Evolutionary conservation across 805 yeast genomes (phyloP).

Genomic region (Starmerella bombi): DNA sequence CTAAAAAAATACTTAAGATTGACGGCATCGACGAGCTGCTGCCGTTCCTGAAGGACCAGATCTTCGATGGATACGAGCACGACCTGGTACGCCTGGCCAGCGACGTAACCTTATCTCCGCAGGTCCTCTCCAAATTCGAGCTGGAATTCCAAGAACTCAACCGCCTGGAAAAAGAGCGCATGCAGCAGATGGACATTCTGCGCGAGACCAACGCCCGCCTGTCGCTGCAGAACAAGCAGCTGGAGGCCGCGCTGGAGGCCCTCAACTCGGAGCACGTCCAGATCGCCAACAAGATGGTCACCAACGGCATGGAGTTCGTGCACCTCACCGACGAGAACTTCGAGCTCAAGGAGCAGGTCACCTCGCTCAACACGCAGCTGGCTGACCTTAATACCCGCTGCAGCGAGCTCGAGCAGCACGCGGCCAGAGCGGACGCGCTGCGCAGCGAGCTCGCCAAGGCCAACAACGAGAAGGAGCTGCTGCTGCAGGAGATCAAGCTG

Average conservation of each 20-base stretch:
- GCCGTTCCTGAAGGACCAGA: conserved; percentile 61
- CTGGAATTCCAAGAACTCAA: conserved; percentile 68
- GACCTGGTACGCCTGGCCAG: conserved; percentile 68
- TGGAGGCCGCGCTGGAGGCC: conserved; percentile 55
- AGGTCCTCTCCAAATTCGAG: conserved; percentile 54
- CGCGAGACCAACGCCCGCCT: conserved; percentile 57
- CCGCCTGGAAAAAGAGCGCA: conserved; percentile 48
- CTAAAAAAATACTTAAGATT: conserved; percentile 42
- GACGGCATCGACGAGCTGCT: conserved; percentile 60
- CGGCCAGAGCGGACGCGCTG: not conserved
- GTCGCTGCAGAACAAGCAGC: conserved; percentile 54
- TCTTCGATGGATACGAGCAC: conserved; percentile 59
- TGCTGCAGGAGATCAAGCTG: conserved; percentile 16
- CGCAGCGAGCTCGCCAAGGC: conserved; percentile 5
- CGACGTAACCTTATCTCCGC: conserved; percentile 58
- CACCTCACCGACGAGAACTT: conserved; percentile 61
- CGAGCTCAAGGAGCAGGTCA: conserved; percentile 32
- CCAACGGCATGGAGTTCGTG: conserved; percentile 61
- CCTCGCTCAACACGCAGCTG: conserved; percentile 1
- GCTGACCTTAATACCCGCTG: not conserved
- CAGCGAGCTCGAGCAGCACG: conserved; percentile 3
- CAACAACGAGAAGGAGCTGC: conserved; percentile 9
- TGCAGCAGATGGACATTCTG: conserved; percentile 46
- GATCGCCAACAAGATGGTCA: conserved; percentile 77
- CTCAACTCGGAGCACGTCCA: conserved; percentile 74